A percentile compares a stretch with the other conserved stretches of the same genome.
Evolutionary conservation across 352 stramenopile species (phyloP).

Genomic region (Phytophthora boehmeriae): DNA sequence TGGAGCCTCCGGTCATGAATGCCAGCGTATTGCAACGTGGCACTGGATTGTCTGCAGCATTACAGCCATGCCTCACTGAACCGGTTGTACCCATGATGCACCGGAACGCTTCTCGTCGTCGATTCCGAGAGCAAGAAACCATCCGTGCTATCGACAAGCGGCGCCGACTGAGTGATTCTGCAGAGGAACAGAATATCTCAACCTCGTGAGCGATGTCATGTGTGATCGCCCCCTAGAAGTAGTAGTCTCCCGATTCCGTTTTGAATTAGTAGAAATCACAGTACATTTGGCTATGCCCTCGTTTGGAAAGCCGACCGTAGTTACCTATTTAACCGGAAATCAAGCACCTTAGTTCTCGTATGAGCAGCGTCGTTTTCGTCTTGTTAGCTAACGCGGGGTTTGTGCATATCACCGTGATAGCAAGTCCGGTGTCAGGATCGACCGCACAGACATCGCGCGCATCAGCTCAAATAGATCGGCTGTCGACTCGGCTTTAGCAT

Average conservation of each 20-base stretch:
- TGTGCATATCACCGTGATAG: slow-evolving; percentile 24
- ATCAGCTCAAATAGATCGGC: slow-evolving; percentile 77
- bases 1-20: slow-evolving; percentile 75
- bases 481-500: slow-evolving; percentile 53
- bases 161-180: slow-evolving; percentile 48
- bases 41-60: slow-evolving; percentile 35
- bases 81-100: slow-evolving; percentile 73
- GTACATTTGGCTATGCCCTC: slow-evolving; percentile 19
- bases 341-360: slow-evolving; percentile 15
- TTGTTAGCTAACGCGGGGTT: background rate
- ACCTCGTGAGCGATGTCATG: slow-evolving; percentile 33
- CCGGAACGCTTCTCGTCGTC: slow-evolving; percentile 66
- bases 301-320: slow-evolving; percentile 18
- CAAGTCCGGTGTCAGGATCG: slow-evolving; percentile 44
- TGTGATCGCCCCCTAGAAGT: slow-evolving; percentile 8
- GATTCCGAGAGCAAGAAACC: slow-evolving; percentile 56
- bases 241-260: slow-evolving; percentile 21
- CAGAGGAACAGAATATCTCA: slow-evolving; percentile 65
- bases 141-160: slow-evolving; percentile 61
- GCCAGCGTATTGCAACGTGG: slow-evolving; percentile 75
- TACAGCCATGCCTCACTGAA: slow-evolving; percentile 67
- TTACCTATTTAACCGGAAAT: slow-evolving; percentile 40
- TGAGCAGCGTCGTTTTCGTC: slow-evolving; percentile 1
- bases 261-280: slow-evolving; percentile 37
- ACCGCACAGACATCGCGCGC: slow-evolving; percentile 63